Evolutionary conservation across 169 alveolate species (phyloP).

Genomic region (Plasmodium gaboni): DNA sequence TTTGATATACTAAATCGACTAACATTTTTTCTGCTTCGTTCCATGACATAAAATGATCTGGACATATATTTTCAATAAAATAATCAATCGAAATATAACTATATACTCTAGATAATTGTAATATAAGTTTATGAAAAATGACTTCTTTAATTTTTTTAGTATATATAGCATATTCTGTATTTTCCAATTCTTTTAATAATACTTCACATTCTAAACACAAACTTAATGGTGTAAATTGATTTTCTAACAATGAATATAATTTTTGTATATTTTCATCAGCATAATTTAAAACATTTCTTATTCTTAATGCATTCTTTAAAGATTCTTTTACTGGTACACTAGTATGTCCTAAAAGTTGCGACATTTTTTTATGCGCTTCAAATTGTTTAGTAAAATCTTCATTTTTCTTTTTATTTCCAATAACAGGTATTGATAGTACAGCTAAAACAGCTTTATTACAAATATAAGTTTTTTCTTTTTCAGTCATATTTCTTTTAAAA

Average conservation of each 20-base stretch:
- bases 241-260: conserved; percentile 87
- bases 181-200: conserved; percentile 76
- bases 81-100: conserved; percentile 88
- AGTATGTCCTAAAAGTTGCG: conserved; percentile 88
- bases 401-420: conserved; percentile 68
- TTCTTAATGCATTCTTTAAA: conserved; percentile 83
- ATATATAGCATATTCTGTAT: conserved; percentile 77
- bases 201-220: conserved; percentile 80
- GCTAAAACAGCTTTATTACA: conserved; percentile 91
- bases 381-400: conserved; percentile 80
- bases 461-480: conserved; percentile 84
- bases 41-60: conserved; percentile 90
- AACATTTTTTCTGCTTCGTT: conserved; percentile 88
- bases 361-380: conserved; percentile 89
- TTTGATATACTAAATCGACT: conserved; percentile 85
- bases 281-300: conserved; percentile 83
- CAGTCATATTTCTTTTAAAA: conserved; percentile 88
- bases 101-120: conserved; percentile 88
- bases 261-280: conserved; percentile 86
- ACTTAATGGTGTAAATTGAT: conserved; percentile 83
- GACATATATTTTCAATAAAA: conserved; percentile 89
- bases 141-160: conserved; percentile 88
- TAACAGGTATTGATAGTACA: conserved; percentile 86
- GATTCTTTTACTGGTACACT: conserved; percentile 91
- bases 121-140: conserved; percentile 87